Conservation (phyloP, 768 basidiomycete genomes). For the Agrocybe pediades region DNA sequence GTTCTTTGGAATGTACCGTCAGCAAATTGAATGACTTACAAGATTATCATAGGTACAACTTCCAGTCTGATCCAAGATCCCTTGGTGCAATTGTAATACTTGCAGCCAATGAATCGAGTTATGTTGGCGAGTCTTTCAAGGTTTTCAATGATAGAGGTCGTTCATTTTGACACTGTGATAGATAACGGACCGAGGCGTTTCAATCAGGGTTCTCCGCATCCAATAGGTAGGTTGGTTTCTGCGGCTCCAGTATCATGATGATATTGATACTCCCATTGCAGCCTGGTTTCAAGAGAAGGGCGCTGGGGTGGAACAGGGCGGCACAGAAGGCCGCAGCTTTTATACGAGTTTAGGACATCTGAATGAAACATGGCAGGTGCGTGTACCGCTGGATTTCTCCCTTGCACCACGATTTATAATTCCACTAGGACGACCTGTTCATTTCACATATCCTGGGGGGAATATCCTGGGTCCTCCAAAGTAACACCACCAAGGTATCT, state of each 20-base stretch:
- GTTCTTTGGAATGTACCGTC: conserved; percentile 6
- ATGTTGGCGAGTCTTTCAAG: conserved; percentile 42
- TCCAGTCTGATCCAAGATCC: conserved; percentile 67
- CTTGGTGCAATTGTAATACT: conserved; percentile 66
- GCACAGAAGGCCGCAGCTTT: conserved; percentile 72
- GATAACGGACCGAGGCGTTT: conserved; percentile 52
- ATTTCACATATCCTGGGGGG: conserved; percentile 75
- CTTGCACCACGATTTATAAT: neutral
- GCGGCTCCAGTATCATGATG: neutral
- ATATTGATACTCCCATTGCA: conserved; percentile 23
- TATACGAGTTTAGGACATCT: conserved; percentile 83
- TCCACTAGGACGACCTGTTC: conserved; percentile 62
- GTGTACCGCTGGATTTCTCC: conserved; percentile 18
- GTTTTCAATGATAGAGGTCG: neutral
- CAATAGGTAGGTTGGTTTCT: conserved; percentile 52
- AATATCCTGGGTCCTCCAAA: conserved; percentile 70
- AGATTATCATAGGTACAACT: conserved; percentile 65
- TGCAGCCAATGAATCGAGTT: conserved; percentile 65
- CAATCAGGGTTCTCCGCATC: conserved; percentile 75
- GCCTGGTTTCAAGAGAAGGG: conserved; percentile 86
- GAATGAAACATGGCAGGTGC: conserved; percentile 75
- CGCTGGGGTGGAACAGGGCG: conserved; percentile 55
- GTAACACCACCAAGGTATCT: conserved; percentile 71
- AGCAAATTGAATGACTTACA: neutral
- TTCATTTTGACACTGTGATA: conserved; percentile 17